These are phyloP conservation scores for Podaxis pistillaris DNA, from an alignment of 768 basidiomycete species.

Conservation along the genomic window DNA sequence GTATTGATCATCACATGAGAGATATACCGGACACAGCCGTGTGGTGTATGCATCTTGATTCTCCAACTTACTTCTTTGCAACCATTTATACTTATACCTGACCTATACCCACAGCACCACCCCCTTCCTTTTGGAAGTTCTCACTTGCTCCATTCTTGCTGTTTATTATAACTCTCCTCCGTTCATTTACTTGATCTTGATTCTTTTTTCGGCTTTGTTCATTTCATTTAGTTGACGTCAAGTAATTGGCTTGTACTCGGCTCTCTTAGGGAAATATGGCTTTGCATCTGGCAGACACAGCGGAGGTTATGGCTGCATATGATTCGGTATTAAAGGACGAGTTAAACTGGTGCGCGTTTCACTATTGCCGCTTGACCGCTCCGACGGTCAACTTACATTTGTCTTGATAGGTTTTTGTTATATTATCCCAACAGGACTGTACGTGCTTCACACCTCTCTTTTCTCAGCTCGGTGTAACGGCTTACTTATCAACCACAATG, in stretches of 20 bases:
- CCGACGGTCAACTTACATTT: neutral
- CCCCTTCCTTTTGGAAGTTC: neutral
- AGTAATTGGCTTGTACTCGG: neutral
- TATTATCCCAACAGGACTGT: slow-evolving; percentile 28
- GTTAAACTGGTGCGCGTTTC: slow-evolving; percentile 12
- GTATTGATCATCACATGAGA: slow-evolving; percentile 2
- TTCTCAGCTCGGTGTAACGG: neutral
- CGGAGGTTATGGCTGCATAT: slow-evolving; percentile 10
- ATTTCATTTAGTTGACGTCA: neutral
- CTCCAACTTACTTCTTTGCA: neutral
- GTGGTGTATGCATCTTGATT: neutral
- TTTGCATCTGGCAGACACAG: slow-evolving; percentile 6
- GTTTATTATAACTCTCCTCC: neutral
- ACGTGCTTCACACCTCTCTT: slow-evolving; percentile 1
- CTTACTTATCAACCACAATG: neutral
- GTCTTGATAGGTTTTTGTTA: slow-evolving; percentile 22
- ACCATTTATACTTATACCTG: neutral
- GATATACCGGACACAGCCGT: neutral
- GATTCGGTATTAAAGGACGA: slow-evolving; percentile 11
- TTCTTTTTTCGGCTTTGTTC: neutral
- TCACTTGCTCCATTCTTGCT: neutral
- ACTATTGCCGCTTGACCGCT: neutral
- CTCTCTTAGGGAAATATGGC: slow-evolving; percentile 1
- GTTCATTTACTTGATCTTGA: neutral
- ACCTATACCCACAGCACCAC: neutral